These are phyloP conservation scores for Endogone sp. DNA, from an alignment of 192 early-diverging fungal genomes.

Conservation along the genomic window DNA sequence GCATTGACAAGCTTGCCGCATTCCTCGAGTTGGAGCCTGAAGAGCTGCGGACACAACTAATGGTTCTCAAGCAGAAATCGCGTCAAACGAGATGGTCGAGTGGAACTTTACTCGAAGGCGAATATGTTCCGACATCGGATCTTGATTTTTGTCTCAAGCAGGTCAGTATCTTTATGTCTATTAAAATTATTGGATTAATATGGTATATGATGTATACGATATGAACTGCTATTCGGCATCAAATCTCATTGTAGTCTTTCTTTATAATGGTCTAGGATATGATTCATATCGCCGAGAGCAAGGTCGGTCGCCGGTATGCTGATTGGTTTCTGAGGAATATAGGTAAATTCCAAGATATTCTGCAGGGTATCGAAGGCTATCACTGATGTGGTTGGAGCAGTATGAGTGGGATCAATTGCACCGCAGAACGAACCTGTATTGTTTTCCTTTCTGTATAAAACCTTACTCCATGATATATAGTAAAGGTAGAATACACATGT, in stretches of 20 bases:
- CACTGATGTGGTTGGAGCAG: too few species aligned
- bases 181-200: neutral
- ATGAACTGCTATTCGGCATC: too few species aligned
- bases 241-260: too few species aligned
- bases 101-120: slow-evolving; percentile 83
- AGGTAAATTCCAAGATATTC: slow-evolving; percentile 80
- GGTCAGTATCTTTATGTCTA: slow-evolving; percentile 15
- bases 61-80: slow-evolving; percentile 93
- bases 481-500: too few species aligned
- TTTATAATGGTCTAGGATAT: slow-evolving; percentile 57
- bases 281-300: slow-evolving; percentile 93
- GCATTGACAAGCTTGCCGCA: slow-evolving; percentile 79
- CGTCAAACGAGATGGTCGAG: slow-evolving; percentile 81
- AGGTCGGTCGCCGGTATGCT: slow-evolving; percentile 87
- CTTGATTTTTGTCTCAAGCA: slow-evolving; percentile 92
- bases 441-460: too few species aligned
- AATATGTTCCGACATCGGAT: slow-evolving; percentile 76
- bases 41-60: slow-evolving; percentile 79
- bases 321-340: slow-evolving; percentile 97
- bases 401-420: too few species aligned
- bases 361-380: too few species aligned
- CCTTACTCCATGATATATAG: too few species aligned
- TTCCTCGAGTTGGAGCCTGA: slow-evolving; percentile 85
- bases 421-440: too few species aligned
- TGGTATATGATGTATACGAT: too few species aligned